A percentile compares a stretch with the other conserved stretches of the same genome.
Evolutionary conservation across 2,329 filamentous ascomycete genomes (phyloP).

Genomic region (Tetracladium maxilliforme): DNA sequence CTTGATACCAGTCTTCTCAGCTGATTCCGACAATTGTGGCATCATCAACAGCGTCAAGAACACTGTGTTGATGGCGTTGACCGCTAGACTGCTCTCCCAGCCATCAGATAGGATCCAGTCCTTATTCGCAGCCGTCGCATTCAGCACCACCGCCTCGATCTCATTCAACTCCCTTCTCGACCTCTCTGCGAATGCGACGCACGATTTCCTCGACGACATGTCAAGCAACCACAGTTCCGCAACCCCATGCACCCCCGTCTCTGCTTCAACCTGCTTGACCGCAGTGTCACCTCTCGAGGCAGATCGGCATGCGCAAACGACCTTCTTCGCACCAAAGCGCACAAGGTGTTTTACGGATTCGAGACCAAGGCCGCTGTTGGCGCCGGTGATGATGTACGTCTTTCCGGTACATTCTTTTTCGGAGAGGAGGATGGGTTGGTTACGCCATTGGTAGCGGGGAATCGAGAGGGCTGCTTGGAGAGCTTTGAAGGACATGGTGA

Average conservation of each 20-base stretch:
- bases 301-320: constrained; percentile 22
- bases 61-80: too few relatives aligned
- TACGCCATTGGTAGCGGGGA: too few relatives aligned
- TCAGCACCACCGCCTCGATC: constrained; percentile 7
- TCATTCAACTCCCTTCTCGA: constrained; percentile 2
- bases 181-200: constrained; percentile 4
- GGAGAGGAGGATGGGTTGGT: constrained; percentile 8
- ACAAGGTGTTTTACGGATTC: constrained; percentile 20
- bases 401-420: too few relatives aligned
- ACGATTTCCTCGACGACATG: constrained; percentile 5
- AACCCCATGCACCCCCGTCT: background rate
- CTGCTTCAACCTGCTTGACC: constrained; percentile 14
- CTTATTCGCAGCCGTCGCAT: too few relatives aligned
- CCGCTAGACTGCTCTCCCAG: too few relatives aligned
- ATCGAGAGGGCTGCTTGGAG: too few relatives aligned
- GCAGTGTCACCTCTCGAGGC: constrained; percentile 24
- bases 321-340: constrained; percentile 13
- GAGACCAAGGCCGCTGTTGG: constrained; percentile 23
- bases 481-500: too few relatives aligned
- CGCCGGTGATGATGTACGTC: constrained; percentile 22
- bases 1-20: too few relatives aligned
- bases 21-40: too few relatives aligned
- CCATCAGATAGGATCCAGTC: too few relatives aligned
- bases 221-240: constrained; percentile 8
- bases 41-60: too few relatives aligned